Base-by-base conservation (phyloP, 495 filamentous ascomycete species). In the Tuber melanosporum region DNA sequence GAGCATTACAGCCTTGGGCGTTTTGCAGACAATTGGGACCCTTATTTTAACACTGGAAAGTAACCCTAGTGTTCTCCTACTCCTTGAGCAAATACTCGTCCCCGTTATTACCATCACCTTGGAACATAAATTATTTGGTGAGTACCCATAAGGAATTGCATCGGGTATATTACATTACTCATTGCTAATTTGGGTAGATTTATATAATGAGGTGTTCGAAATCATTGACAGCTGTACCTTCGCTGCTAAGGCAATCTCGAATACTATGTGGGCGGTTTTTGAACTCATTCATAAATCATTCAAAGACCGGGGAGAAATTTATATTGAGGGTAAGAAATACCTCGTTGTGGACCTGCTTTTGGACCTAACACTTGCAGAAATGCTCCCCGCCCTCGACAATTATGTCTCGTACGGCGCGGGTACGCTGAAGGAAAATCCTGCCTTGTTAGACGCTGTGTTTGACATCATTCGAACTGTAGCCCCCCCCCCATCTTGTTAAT, bases 211-310 rank as follows among this genome's bases (percentile, higher is more conserved):
- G 82, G 89, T 98, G 19, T 99, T 99, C 82, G 95, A 99, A 85
- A 99, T 99, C 81, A 96, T 99, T 81, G 95, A 99, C 84, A 97
- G 93, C 87, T 99, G 96, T 86, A 99, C 96, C n/a, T 99, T 98
- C 83, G 91, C 95, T 22, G 94, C 95, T 49, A 99, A 98, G 86
- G 88, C 89, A 49, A 97, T 99, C 77, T 97, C 95, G 6, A 90
- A 92, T 39, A 97, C 92, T 46, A 99, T 99, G 95, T 99, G 95
- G 95, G 90, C 94, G 83, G 94, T 96, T 3, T 99, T 99, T 81
- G 94, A 94, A 85, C 90, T 98, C 44, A 95, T 99, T 76, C 96
- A 98, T 84, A 89, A 92, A 79, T 97, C 95, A 14, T 99, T 99
- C 88, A 97, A 98, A 87, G 91, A 93, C 70, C 94, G 95, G 46